Percentiles rank a stretch among this genome's conserved stretches.
These are phyloP conservation scores for Sporothrix pseudoabietina DNA, from an alignment of 2,329 filamentous ascomycete genomes.

Conservation along the genomic window DNA sequence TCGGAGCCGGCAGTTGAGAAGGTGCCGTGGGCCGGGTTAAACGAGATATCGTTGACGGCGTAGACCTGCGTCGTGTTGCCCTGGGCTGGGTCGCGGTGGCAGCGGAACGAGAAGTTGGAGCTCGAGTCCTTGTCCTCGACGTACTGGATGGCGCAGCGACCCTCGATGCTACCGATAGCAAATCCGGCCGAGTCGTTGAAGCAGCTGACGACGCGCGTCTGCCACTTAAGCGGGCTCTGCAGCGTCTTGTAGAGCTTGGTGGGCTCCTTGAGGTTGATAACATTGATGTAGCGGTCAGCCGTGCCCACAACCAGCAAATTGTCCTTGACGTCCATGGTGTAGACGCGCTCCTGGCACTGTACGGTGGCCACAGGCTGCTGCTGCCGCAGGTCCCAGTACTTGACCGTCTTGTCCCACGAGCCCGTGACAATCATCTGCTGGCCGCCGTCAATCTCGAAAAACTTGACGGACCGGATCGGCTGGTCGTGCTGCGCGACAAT, in stretches of 20 bases:
- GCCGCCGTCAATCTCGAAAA: conserved; percentile 71
- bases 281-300: conserved; percentile 93
- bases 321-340: conserved; percentile 88
- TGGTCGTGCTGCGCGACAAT: conserved; percentile 85
- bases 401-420: conserved; percentile 87
- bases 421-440: conserved; percentile 87
- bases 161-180: conserved; percentile 94
- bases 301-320: conserved; percentile 89
- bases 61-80: conserved; percentile 85
- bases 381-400: conserved; percentile 81
- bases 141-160: conserved; percentile 96
- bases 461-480: conserved; percentile 75
- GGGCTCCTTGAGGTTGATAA: conserved; percentile 87
- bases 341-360: conserved; percentile 74
- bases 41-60: conserved; percentile 94
- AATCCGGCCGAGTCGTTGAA: conserved; percentile 91
- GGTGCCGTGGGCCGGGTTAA: conserved; percentile 96
- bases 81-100: conserved; percentile 80
- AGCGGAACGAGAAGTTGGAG: conserved; percentile 99
- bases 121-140: conserved; percentile 93
- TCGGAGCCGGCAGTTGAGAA: conserved; percentile 96
- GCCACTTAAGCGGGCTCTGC: conserved; percentile 96
- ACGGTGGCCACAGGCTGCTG: conserved; percentile 66
- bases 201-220: conserved; percentile 92
- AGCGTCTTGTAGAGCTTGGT: conserved; percentile 93